Percentiles rank a stretch among this genome's conserved stretches.
Evolutionary conservation across 768 basidiomycete genomes (phyloP).

Genomic region (Dacryopinax primogenitus): DNA sequence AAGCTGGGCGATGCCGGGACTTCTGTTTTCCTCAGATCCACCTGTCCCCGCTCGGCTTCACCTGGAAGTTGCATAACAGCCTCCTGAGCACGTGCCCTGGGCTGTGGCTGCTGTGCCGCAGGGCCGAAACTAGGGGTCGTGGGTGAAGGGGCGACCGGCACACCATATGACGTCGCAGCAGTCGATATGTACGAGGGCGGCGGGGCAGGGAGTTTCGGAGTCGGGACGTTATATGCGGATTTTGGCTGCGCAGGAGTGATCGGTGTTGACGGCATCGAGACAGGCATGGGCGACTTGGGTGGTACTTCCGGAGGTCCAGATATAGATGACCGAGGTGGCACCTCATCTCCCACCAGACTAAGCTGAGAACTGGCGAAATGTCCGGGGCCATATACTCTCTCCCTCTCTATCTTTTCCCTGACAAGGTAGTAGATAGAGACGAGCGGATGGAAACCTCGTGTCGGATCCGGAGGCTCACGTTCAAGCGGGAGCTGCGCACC

Average conservation of each 20-base stretch:
- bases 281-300: slow-evolving; percentile 13
- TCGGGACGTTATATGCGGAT: slow-evolving; percentile 70
- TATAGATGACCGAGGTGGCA: background rate
- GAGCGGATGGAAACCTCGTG: slow-evolving; percentile 84
- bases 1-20: slow-evolving; percentile 10
- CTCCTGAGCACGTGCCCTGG: slow-evolving; percentile 9
- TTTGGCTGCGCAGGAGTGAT: slow-evolving; percentile 31
- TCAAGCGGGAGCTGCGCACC: slow-evolving; percentile 31
- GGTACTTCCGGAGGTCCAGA: slow-evolving; percentile 13
- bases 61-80: slow-evolving; percentile 29
- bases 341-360: slow-evolving; percentile 25
- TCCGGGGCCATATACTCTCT: slow-evolving; percentile 83
- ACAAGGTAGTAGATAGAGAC: slow-evolving; percentile 95
- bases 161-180: slow-evolving; percentile 65
- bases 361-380: slow-evolving; percentile 88
- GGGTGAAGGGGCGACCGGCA: slow-evolving; percentile 20
- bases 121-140: background rate
- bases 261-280: slow-evolving; percentile 18
- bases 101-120: background rate
- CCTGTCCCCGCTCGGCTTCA: slow-evolving; percentile 1
- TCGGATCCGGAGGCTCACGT: slow-evolving; percentile 52
- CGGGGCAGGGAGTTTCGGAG: slow-evolving; percentile 69
- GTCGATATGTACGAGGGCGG: slow-evolving; percentile 59
- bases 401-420: slow-evolving; percentile 88
- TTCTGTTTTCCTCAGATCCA: slow-evolving; percentile 23